Base-by-base conservation (phyloP, 495 filamentous ascomycete genomes). In the Xylaria nigripes region DNA sequence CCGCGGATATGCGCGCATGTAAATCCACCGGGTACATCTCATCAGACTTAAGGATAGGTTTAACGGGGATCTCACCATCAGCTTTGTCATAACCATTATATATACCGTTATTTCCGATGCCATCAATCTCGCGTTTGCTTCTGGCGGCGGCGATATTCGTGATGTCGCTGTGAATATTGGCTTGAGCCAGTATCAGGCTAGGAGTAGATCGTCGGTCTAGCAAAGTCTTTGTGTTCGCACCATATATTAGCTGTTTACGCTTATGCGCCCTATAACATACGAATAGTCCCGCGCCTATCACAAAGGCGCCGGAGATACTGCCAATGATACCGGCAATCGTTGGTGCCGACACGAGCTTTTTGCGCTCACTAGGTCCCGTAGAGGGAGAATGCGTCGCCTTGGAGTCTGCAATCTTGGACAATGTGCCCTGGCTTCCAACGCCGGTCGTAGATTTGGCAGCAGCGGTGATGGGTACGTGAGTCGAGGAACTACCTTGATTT, bases 31-130 rank as follows among this genome's bases (percentile, higher is more conserved):
- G 22, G 9, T 27, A 49, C 12, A 9, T 19, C 1, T 38, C 36
- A 10, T 60, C 57, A 1, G 57, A 58, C 45, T 63, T 58, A 40
- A 66, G 51, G 1, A 54, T 50, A 13, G 63, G 59, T 3, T 54
- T 61, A 12, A 45, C 50, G 10, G 61, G 58, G 7, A 54, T 41
- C 19, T 49, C 46, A 34, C 38, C 23, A 24, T 59, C 49, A 2
- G 50, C 25, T 16, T 29, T 34, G 41, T 30, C 18, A 6, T 34
- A 42, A 23, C 47, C 43, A 27, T 32, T 32, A 5, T 48, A 21
- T 22, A 21, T 44, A 1, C 18, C 48, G 15, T 38, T 29, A 52
- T 27, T n/a, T n/a, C 36, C 2, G 12, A 3, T 44, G n/a, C 27
- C 25, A 5, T 19, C 36, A 18, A 12, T 4, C 36, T 25, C 38